Conservation (phyloP, 768 basidiomycete genomes). For the Amanita exitialis region DNA sequence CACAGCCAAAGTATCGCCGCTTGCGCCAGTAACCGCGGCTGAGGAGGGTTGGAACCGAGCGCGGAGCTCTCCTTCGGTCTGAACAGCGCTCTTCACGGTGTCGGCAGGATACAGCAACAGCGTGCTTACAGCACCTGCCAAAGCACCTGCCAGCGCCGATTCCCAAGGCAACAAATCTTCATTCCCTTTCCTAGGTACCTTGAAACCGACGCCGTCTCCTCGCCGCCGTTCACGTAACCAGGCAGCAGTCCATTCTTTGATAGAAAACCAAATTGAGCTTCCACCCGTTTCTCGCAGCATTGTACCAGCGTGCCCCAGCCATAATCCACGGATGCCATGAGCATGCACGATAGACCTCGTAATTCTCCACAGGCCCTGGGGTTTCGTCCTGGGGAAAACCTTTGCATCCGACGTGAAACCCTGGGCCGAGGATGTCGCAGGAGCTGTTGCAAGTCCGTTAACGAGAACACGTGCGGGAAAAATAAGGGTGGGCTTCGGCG, state of each 20-base stretch:
- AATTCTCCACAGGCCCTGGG: slow-evolving; percentile 70
- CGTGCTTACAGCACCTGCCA: slow-evolving; percentile 80
- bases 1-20: slow-evolving; percentile 33
- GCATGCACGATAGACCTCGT: slow-evolving; percentile 51
- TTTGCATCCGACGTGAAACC: slow-evolving; percentile 12
- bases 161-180: slow-evolving; percentile 58
- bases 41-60: slow-evolving; percentile 25
- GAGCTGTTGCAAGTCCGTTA: not conserved
- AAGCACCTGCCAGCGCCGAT: slow-evolving; percentile 77
- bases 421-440: slow-evolving; percentile 6
- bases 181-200: slow-evolving; percentile 19
- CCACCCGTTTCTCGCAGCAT: slow-evolving; percentile 92
- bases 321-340: slow-evolving; percentile 77
- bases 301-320: slow-evolving; percentile 93
- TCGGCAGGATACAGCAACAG: slow-evolving; percentile 93
- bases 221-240: slow-evolving; percentile 46
- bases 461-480: slow-evolving; percentile 2
- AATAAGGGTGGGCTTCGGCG: slow-evolving; percentile 6
- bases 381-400: slow-evolving; percentile 14
- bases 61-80: slow-evolving; percentile 85
- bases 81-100: slow-evolving; percentile 88
- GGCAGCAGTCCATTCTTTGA: slow-evolving; percentile 70
- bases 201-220: slow-evolving; percentile 5
- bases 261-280: slow-evolving; percentile 82
- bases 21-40: not conserved